Evolutionary conservation across 805 yeast species (phyloP), one percentile per base, ranked within the genome.

Genomic region (Ogataea degrootiae): DNA sequence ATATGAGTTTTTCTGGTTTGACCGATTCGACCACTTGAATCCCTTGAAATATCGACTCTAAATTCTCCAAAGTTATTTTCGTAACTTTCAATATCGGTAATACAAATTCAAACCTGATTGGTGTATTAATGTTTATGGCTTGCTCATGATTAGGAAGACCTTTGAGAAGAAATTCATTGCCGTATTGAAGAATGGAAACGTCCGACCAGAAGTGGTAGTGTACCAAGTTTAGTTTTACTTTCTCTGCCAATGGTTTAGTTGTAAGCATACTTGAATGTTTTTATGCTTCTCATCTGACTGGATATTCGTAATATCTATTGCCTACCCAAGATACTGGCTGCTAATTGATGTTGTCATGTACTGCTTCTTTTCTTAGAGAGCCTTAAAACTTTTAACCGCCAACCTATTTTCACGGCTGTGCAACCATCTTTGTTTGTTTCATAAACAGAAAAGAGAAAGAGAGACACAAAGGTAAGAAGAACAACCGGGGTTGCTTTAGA

Each of bases 151-250:
- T 70, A 16, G 73, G 72, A 17, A 40, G 23, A 3, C 75, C 76
- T 21, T 59, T 58, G 12, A 70, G 47, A 6, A 65, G 44, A 12
- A 38, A 40, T 6, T 39, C 31, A 16, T 43, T 39, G 2, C 41
- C 49, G 12, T 42, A 45, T 7, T 46, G 49, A 34, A 64, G 56
- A 5, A 47, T 47, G 21, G 52, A 41, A 9, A 75, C 75, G 4
- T 62, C 51, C 0, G 69, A 61, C 83, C 83, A 78, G 15, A 67
- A 59, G 47, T 68, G 66, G 47, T 74, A 71, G 49, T 75, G 72
- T 15, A 67, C 65, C n/a, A 78, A 63, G 54, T 77, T 74, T 26
- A 65, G 53, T 35, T 60, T 53, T 15, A 76, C 78, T 43, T 68
- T 70, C 17, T 66, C 62, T 0, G 59, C 63, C 34, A 66, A 46